Evolutionary conservation across 345 rosid species (phyloP), one percentile per base, ranked within the genome.

Genomic region (Euphorbia peplus): DNA sequence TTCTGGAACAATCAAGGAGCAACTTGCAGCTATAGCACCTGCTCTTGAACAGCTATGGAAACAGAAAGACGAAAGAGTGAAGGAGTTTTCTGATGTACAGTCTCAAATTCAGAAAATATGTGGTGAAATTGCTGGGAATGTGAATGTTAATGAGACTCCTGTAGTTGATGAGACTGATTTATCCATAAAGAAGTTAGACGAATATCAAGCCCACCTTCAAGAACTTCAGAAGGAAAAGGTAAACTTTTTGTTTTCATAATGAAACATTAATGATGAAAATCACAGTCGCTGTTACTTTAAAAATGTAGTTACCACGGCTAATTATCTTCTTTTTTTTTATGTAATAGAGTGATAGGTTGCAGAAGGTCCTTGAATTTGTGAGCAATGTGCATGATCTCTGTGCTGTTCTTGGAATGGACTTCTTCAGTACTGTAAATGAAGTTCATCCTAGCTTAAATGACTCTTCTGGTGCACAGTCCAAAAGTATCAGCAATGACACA

Each of bases 391-490:
- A 91, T 81, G 97, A 90, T 81, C 91, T 95, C 57, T 95, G 96
- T 71, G 81, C 86, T 44, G 99, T 88, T 41, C 93, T 95, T 58
- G 93, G 93, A 30, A 81, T 95, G 88, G 99, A 91, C 76, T 91
- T 95, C 79, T 82, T 88, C 68, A 75, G 86, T 61, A 83, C 95
- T 4, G 81, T 93, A 64, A 88, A 88, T 39, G 93, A 89, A 73
- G 97, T 91, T 81, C 97, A 93, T 79, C 96, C 98, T 10, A 93
- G 97, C 89, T 87, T 93, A 76, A 86, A 83, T 83, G 98, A 89
- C 67, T 77, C 87, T 2, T 72, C 75, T 59, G 78, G 75, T 75
- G 78, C 72, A 73, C 91, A 89, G 68, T 83, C 92, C 28, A 91
- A 86, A 81, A 93, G 97, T 86, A 93, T 93, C 55, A 89, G 98